These are phyloP conservation scores for Mycena leptocephala DNA, from an alignment of 768 basidiomycete species.

Conservation along the genomic window DNA sequence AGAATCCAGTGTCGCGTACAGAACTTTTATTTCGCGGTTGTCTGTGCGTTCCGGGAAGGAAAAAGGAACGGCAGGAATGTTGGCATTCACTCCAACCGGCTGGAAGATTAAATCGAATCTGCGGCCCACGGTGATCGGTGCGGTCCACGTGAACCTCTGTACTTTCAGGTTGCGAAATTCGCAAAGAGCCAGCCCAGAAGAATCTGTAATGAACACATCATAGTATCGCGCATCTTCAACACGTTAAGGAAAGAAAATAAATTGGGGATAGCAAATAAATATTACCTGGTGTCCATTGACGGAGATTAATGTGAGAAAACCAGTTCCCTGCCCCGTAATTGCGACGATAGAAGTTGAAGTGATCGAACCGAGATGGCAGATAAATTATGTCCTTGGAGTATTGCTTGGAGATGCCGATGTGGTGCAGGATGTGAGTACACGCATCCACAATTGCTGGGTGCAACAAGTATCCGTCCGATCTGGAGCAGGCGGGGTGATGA, in stretches of 20 bases:
- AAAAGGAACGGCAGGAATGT: neutral
- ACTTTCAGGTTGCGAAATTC: neutral
- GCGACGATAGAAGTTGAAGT: conserved; percentile 10
- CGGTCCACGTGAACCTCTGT: neutral
- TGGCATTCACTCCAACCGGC: neutral
- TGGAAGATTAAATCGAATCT: conserved; percentile 14
- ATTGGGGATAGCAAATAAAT: too few relatives aligned
- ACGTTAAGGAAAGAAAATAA: neutral
- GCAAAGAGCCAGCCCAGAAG: neutral
- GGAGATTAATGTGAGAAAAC: conserved; percentile 2
- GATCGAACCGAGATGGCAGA: conserved; percentile 5
- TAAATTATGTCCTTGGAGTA: neutral
- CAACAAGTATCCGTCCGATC: neutral
- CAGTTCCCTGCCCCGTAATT: neutral
- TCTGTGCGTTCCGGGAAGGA: neutral
- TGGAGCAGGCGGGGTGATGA: neutral
- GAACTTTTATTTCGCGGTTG: neutral
- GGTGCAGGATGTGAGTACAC: conserved; percentile 2
- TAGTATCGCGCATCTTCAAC: neutral
- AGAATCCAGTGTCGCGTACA: neutral
- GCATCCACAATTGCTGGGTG: conserved; percentile 12
- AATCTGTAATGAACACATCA: conserved; percentile 6
- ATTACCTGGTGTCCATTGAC: conserved; percentile 15
- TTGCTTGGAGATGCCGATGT: conserved; percentile 11
- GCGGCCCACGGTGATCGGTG: neutral